phyloP scores from a whole-genome alignment of 768 basidiomycete genomes.

The Filobasidium wieringae region DNA sequence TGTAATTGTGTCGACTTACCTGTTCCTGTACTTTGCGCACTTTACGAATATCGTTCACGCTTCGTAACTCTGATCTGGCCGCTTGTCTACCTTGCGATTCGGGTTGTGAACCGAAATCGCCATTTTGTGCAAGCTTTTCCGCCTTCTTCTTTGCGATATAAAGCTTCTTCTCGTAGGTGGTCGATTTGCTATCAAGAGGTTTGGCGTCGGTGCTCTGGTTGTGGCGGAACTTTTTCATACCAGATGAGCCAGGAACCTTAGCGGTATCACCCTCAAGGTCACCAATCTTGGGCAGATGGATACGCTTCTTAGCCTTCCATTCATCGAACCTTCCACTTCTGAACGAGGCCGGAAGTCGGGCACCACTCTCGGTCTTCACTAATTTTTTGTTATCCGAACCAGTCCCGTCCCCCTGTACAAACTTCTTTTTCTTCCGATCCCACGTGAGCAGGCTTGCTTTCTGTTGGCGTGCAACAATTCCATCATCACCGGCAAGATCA shows the following conservation, averaged over 20 bases:
- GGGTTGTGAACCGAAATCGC: slow-evolving; percentile 37
- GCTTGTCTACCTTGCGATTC: slow-evolving; percentile 51
- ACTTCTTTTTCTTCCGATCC: slow-evolving; percentile 96
- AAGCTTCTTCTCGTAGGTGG: slow-evolving; percentile 61
- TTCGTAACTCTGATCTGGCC: slow-evolving; percentile 74
- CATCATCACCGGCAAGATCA: slow-evolving; percentile 72
- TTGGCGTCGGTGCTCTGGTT: slow-evolving; percentile 54
- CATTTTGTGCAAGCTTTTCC: slow-evolving; percentile 40
- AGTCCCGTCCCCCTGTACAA: slow-evolving; percentile 67
- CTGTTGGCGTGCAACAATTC: slow-evolving; percentile 43
- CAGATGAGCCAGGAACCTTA: slow-evolving; percentile 37
- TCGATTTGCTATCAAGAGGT: slow-evolving; percentile 61
- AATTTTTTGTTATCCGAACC: slow-evolving; percentile 91
- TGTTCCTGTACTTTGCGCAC: slow-evolving; percentile 54
- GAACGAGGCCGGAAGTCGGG: slow-evolving; percentile 79
- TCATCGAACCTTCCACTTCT: slow-evolving; percentile 88
- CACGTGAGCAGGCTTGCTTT: slow-evolving; percentile 57
- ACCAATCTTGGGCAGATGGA: slow-evolving; percentile 67
- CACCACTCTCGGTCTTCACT: slow-evolving; percentile 83
- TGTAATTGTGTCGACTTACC: slow-evolving; percentile 7
- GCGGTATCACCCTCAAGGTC: slow-evolving; percentile 54
- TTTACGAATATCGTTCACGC: slow-evolving; percentile 74
- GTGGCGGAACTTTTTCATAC: slow-evolving; percentile 59
- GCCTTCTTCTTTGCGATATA: slow-evolving; percentile 53
- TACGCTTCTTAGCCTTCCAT: slow-evolving; percentile 71